Conservation (phyloP, 106 monocot genomes). For the Dendrobium huoshanense region DNA sequence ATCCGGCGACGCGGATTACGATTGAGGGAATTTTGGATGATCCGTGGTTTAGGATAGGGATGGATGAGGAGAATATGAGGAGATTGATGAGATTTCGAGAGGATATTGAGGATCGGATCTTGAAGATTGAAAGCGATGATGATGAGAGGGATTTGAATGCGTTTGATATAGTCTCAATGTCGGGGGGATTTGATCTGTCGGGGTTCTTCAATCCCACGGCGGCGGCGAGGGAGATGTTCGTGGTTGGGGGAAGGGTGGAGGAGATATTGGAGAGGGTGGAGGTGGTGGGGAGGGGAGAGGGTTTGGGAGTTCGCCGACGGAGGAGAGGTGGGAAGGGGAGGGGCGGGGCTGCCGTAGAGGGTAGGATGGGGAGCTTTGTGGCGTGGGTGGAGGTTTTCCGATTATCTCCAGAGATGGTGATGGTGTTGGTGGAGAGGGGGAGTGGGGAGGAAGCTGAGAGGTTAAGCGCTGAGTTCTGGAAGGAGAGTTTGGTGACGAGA, state of each 20-base stretch:
- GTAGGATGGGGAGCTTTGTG: conserved; percentile 18
- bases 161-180: conserved; percentile 25
- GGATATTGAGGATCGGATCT: conserved; percentile 7
- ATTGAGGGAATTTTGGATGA: conserved; percentile 18
- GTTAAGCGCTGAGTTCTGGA: conserved; percentile 17
- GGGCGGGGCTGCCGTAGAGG: conserved; percentile 21
- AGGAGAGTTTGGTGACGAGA: neutral
- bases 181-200: conserved; percentile 17
- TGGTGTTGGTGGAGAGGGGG: conserved; percentile 21
- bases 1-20: conserved; percentile 29
- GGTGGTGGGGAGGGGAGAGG: conserved; percentile 19
- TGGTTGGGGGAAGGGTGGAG: conserved; percentile 5
- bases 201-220: conserved; percentile 12
- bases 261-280: conserved; percentile 32
- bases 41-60: conserved; percentile 26
- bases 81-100: conserved; percentile 7
- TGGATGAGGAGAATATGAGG: conserved; percentile 10
- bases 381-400: conserved; percentile 16
- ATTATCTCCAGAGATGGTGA: conserved; percentile 9
- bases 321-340: conserved; percentile 15
- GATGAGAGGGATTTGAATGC: conserved; percentile 15
- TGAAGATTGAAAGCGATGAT: conserved; percentile 3
- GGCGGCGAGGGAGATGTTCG: conserved; percentile 10
- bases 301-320: conserved; percentile 7
- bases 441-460: conserved; percentile 4